Conservation (phyloP, 1,139 yeast species). For the Saccharomyces hybrid region DNA sequence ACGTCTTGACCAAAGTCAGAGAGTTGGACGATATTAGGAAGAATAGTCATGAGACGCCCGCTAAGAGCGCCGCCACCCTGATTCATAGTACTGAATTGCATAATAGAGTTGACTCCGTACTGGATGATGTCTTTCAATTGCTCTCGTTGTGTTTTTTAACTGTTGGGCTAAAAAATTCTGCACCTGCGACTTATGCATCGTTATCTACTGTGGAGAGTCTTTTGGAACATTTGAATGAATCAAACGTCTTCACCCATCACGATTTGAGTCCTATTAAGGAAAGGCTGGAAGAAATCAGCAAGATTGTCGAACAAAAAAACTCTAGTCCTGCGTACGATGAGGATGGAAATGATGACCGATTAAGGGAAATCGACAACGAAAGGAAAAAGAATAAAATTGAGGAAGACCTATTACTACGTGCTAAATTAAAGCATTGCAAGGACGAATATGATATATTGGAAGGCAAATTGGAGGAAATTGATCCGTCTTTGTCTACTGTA, state of each 20-base stretch:
- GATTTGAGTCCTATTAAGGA: conserved; percentile 71
- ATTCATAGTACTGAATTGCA: conserved; percentile 25
- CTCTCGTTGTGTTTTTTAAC: conserved; percentile 80
- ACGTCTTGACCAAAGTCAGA: conserved; percentile 44
- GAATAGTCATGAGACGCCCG: conserved; percentile 11
- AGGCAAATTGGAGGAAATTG: conserved; percentile 47
- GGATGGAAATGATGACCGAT: conserved; percentile 18
- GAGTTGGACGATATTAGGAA: conserved; percentile 39
- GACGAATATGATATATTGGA: conserved; percentile 47
- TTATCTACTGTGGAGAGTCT: conserved; percentile 75
- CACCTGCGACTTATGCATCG: conserved; percentile 91
- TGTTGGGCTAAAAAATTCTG: conserved; percentile 80
- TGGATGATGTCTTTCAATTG: conserved; percentile 84
- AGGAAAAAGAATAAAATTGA: conserved; percentile 37
- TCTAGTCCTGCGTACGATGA: conserved; percentile 30
- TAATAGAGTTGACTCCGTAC: conserved; percentile 55
- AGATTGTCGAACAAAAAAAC: conserved; percentile 45
- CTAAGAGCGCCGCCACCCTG: conserved; percentile 21
- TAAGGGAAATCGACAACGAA: conserved; percentile 23
- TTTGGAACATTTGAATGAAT: conserved; percentile 71
- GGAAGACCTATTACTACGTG: conserved; percentile 50
- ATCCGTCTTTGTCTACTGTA: conserved; percentile 43
- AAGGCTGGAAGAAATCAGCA: conserved; percentile 59
- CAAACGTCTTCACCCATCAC: conserved; percentile 72
- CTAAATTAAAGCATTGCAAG: conserved; percentile 52